phyloP scores from a whole-genome alignment of 2,329 filamentous ascomycete genomes.

The Rhynchosporium graminicola region DNA sequence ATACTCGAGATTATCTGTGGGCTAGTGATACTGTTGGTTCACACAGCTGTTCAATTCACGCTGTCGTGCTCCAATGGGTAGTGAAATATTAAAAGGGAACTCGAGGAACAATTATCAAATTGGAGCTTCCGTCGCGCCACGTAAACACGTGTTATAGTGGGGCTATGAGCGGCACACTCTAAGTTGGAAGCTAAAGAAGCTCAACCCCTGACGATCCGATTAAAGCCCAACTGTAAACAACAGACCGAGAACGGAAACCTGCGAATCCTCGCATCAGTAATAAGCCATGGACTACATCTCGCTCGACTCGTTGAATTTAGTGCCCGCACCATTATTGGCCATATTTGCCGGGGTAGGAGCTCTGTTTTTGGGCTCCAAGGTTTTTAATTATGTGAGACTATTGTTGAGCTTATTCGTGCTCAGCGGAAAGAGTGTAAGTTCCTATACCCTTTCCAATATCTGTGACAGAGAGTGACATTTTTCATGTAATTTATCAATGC shows the following conservation, averaged over 20 bases:
- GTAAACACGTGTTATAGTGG: slow-evolving; percentile 2
- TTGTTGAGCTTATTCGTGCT: slow-evolving; percentile 70
- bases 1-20: background rate
- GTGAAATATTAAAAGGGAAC: background rate
- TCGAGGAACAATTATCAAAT: background rate
- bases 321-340: slow-evolving; percentile 29
- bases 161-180: background rate
- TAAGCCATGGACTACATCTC: slow-evolving; percentile 2
- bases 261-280: background rate
- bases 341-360: slow-evolving; percentile 55
- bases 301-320: slow-evolving; percentile 1
- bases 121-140: background rate
- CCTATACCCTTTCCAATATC: background rate
- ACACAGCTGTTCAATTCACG: background rate
- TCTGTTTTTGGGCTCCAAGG: slow-evolving; percentile 57
- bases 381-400: slow-evolving; percentile 60
- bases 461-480: background rate
- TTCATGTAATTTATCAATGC: slow-evolving; percentile 7
- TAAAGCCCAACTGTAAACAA: background rate
- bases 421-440: slow-evolving; percentile 59
- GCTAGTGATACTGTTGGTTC: background rate
- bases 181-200: background rate
- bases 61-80: background rate
- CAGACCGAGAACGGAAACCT: background rate
- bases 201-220: background rate